phyloP scores from a whole-genome alignment of 2,329 filamentous ascomycete species.

The Microsporum canis region DNA sequence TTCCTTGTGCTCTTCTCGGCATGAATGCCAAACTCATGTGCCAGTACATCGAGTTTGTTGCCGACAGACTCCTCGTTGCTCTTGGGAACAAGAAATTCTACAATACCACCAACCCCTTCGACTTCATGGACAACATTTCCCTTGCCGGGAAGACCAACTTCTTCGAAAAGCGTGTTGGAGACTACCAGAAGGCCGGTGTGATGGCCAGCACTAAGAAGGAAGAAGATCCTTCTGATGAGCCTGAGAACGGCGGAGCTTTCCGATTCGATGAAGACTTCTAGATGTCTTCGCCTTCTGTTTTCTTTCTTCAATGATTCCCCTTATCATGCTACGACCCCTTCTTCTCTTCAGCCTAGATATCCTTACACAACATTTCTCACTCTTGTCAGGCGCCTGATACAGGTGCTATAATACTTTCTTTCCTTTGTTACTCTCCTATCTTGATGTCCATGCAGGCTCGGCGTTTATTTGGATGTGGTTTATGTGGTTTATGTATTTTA shows the following conservation, averaged over 20 bases:
- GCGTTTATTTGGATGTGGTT: constrained; percentile 7
- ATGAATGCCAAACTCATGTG: constrained; percentile 98
- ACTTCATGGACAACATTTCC: constrained; percentile 99
- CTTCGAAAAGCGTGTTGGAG: constrained; percentile 99
- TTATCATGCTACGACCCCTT: constrained; percentile 8
- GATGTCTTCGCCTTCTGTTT: constrained; percentile 24
- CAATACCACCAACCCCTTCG: constrained; percentile 89
- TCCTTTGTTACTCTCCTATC: neutral
- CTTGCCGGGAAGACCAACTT: constrained; percentile 99
- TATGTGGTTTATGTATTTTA: neutral
- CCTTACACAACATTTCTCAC: constrained; percentile 20
- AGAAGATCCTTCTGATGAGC: constrained; percentile 37
- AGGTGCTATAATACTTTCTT: neutral
- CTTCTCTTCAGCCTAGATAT: constrained; percentile 13
- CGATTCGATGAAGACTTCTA: constrained; percentile 96
- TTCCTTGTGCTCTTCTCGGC: constrained; percentile 83
- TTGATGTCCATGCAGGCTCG: constrained; percentile 8
- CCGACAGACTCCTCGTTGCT: constrained; percentile 82
- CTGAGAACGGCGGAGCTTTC: constrained; percentile 56
- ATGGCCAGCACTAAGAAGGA: constrained; percentile 78
- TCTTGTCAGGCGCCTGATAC: constrained; percentile 4
- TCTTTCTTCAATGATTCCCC: constrained; percentile 16
- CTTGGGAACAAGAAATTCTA: constrained; percentile 93
- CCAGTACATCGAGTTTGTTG: constrained; percentile 99
- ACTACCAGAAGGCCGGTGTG: constrained; percentile 99